Evolutionary conservation across 2,329 filamentous ascomycete species (phyloP).

Genomic region (Neurospora sp.): DNA sequence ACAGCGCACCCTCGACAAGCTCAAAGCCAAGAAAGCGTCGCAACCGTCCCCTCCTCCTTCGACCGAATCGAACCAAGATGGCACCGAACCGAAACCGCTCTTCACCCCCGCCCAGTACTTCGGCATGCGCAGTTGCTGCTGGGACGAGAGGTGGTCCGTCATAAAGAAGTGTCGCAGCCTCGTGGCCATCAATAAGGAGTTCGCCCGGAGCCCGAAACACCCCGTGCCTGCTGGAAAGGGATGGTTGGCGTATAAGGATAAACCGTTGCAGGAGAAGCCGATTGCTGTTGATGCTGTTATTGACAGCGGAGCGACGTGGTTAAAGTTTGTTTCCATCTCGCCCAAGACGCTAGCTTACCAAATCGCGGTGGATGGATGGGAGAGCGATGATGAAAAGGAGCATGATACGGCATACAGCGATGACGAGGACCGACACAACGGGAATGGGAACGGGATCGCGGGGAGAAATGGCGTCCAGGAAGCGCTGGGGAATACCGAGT

Average conservation of each 20-base stretch:
- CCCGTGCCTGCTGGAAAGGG: conserved; percentile 10
- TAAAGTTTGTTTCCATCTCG: conserved; percentile 24
- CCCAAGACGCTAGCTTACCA: conserved; percentile 21
- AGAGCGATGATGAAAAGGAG: conserved; percentile 12
- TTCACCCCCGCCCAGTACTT: conserved; percentile 16
- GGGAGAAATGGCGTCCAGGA: conserved; percentile 4
- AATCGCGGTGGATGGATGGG: conserved; percentile 25
- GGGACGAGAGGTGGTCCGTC: conserved; percentile 19
- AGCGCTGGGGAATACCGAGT: conserved; percentile 17
- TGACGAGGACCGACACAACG: not conserved
- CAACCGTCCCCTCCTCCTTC: not conserved
- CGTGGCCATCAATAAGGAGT: conserved; percentile 21
- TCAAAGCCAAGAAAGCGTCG: conserved; percentile 9
- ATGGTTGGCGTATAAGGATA: conserved; percentile 16
- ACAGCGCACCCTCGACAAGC: conserved; percentile 15
- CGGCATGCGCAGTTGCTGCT: conserved; percentile 17
- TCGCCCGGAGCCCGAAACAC: conserved; percentile 15
- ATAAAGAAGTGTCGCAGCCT: conserved; percentile 22
- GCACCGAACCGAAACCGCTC: not conserved
- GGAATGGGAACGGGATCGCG: conserved; percentile 5
- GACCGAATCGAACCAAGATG: not conserved
- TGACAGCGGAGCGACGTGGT: conserved; percentile 24
- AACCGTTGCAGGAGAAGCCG: conserved; percentile 14
- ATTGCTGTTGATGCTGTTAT: conserved; percentile 24
- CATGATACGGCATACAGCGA: conserved; percentile 6